These are phyloP conservation scores for Neofusicoccum kwambonambiense DNA, from an alignment of 2,329 filamentous ascomycete genomes.

Conservation along the genomic window DNA sequence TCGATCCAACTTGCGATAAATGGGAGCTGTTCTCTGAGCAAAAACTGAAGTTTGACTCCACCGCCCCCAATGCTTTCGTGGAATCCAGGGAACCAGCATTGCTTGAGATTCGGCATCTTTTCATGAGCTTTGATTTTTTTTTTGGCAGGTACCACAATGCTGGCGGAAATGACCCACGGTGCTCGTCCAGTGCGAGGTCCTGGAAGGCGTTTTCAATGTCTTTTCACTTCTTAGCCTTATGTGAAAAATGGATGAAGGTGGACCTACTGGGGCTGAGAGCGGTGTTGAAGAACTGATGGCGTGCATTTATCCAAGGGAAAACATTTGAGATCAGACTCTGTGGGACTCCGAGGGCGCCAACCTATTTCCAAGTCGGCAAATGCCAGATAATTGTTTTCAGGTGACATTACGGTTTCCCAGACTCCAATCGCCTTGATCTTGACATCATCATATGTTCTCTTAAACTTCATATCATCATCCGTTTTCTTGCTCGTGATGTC, in stretches of 20 bases:
- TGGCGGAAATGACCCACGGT: conserved; percentile 50
- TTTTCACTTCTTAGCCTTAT: background rate
- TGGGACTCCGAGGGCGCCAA: background rate
- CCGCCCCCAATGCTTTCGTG: conserved; percentile 55
- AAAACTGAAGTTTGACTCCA: conserved; percentile 23
- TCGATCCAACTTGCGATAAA: too few relatives aligned
- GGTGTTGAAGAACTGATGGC: conserved; percentile 17
- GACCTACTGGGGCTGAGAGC: conserved; percentile 5
- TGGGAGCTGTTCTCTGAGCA: too few relatives aligned
- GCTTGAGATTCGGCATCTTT: conserved; percentile 37
- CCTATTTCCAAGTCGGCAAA: conserved; percentile 26
- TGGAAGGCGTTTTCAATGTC: conserved; percentile 56
- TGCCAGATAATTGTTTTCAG: background rate
- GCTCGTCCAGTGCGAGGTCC: conserved; percentile 55
- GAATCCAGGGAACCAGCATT: conserved; percentile 57
- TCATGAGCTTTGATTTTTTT: background rate
- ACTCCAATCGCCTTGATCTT: conserved; percentile 47
- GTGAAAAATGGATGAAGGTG: background rate
- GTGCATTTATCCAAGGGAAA: conserved; percentile 13
- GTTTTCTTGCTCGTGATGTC: background rate
- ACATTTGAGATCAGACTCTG: background rate
- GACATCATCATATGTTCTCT: background rate
- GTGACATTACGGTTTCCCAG: conserved; percentile 48
- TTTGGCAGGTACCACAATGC: conserved; percentile 50
- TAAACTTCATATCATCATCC: too few relatives aligned